Evolutionary conservation across 2,329 filamentous ascomycete species (phyloP), one percentile per base, ranked within the genome.

Genomic region (Coniochaeta prunicola): DNA sequence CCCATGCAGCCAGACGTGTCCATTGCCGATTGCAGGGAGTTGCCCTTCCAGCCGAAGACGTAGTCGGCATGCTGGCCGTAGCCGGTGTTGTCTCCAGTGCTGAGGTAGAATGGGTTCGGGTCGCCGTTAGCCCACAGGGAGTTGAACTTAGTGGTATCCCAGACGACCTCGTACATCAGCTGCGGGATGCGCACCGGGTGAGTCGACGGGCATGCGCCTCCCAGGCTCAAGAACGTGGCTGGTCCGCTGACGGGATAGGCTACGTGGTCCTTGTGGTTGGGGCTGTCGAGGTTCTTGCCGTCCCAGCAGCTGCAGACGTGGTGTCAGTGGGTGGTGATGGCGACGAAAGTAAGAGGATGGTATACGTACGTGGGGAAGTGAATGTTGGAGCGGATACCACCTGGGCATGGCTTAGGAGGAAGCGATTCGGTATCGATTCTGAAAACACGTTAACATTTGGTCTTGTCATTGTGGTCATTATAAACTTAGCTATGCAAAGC

Each of bases 341-440:
- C 57, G 73, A 73, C 62, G 86, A n/a, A 57, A 42, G 30, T 21
- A 76, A 67, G 82, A 79, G 59, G 80, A 79, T 64, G 77, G 77
- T 36, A 82, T 74, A 53, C 86, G 81, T 40, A 81, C 77, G 76
- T 78, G 0, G 76, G 77, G 68, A 79, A 80, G 12, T 73, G 72
- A 50, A 79, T 73, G 62, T 77, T 79, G 45, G 74, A 72, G 57
- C 76, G 73, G 59, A 79, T 78, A 19, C 76, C 77, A 36, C 75
- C 75, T 1, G 71, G 66, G 66, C 76, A 79, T 36, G 69, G 64
- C 60, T 70, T 72, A 8, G 64, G 67, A 6, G 75, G 75, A 7
- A 79, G 66, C 30, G 62, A 57, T 59, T 76, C 71, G 7, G 68
- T 71, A 63, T 79, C 76, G 67, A 73, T 65, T 7, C 69, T 53